Base-by-base conservation (phyloP, 768 basidiomycete species). In the Suillus occidentalis region DNA sequence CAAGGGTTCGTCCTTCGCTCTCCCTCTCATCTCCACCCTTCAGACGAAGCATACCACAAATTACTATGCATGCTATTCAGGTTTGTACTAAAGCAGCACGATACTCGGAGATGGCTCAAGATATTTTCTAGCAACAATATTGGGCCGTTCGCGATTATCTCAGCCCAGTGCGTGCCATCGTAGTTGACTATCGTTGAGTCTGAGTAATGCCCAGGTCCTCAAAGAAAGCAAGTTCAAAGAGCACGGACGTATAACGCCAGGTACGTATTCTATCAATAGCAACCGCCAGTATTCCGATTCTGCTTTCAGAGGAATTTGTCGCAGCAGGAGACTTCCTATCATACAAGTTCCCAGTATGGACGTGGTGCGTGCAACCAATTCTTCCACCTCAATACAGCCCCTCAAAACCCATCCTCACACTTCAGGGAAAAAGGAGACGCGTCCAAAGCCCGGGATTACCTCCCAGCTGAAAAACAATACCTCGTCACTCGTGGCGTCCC, bases 181-280 rank as follows among this genome's bases (percentile, higher is more conserved):
- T 65, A 66, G n/a, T 59, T 66, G 68, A 66, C 57, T 12, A 60
- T 47, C 64, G 69, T 66, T 66, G 18, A 63, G 14, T 49, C 43
- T 75, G 72, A 72, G 66, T 73, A 71, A 67, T 69, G 50, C 67
- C 4, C 76, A 97, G 95, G 95, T 99, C 28, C 86, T 99, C 69
- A 94, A 90, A 73, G 96, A 99, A 81, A 95, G 92, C 81, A 99
- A 99, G 77, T 99, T 99, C 84, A 98, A 97, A 77, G 97, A 99
- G 77, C 94, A 97, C 72, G 97, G 97, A 8, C 85, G 96, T 62
- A 96, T 98, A 70, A 97, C 92, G 20, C 95, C 95, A 66, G 95
- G 94, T 95, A 63, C 66, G 85, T 77, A 55, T 45, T 36, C 34
- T 34, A 62, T 39, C 31, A 16, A 52, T 42, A 20, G 63, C 62